Evolutionary conservation across 2,329 filamentous ascomycete species (phyloP).

Genomic region (Pseudocercospora fuligena): DNA sequence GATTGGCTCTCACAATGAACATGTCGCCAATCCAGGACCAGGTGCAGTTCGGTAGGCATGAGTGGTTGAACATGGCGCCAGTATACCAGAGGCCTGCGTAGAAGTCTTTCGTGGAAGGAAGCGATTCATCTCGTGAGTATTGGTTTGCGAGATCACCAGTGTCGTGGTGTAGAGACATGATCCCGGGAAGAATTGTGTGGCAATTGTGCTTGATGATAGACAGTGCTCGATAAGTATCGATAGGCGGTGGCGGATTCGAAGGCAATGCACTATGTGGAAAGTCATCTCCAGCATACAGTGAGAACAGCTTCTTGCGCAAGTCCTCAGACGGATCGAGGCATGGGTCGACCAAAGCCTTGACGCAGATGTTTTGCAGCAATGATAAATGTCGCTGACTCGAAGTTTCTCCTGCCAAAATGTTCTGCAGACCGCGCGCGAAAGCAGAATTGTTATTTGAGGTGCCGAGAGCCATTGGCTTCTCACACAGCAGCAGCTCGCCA

Average conservation of each 20-base stretch:
- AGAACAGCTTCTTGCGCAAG: conserved; percentile 9
- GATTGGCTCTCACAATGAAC: conserved; percentile 54
- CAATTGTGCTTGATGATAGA: conserved; percentile 22
- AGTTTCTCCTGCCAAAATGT: conserved; percentile 4
- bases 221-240: conserved; percentile 17
- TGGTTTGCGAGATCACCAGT: conserved; percentile 3
- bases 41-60: conserved; percentile 54
- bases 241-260: background rate
- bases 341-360: background rate
- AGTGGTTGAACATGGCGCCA: conserved; percentile 60
- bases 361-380: conserved; percentile 14
- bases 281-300: background rate
- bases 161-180: conserved; percentile 21
- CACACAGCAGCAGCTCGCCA: conserved; percentile 49
- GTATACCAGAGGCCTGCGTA: conserved; percentile 53
- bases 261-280: background rate
- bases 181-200: conserved; percentile 20
- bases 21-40: conserved; percentile 61
- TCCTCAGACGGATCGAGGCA: background rate
- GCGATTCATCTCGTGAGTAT: background rate
- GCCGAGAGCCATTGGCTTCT: conserved; percentile 31
- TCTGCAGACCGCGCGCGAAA: conserved; percentile 8
- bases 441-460: background rate
- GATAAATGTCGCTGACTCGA: conserved; percentile 11
- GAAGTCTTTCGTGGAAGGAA: conserved; percentile 10